Conservation (phyloP, 225 moss, liverwort and hornwort species). For the Bryoerythrophyllum caledonicum region DNA sequence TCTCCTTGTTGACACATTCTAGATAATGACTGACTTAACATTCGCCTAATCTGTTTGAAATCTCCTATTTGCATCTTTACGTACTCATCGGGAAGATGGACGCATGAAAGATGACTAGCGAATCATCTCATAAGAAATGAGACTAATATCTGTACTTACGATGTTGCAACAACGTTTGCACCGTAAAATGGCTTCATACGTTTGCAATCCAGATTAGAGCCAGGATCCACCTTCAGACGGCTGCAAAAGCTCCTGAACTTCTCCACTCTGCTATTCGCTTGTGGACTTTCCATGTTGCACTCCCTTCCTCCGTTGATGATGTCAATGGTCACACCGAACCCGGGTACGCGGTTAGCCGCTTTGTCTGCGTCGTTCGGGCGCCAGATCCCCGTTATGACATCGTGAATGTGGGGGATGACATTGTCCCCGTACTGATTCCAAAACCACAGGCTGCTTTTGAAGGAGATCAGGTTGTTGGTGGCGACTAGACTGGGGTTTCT, state of each 20-base stretch:
- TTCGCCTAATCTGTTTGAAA: too few relatives aligned
- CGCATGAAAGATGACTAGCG: not conserved
- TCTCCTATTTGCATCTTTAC: not conserved
- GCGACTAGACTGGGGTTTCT: conserved; percentile 47
- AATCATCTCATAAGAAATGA: not conserved
- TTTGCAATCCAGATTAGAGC: conserved; percentile 55
- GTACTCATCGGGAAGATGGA: not conserved
- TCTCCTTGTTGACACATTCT: not conserved
- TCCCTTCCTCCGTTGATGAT: conserved; percentile 63
- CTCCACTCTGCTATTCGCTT: conserved; percentile 38
- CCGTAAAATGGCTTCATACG: conserved; percentile 38
- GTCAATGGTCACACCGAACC: conserved; percentile 58
- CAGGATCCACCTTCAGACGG: conserved; percentile 36
- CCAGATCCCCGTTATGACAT: conserved; percentile 59
- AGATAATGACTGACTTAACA: not conserved
- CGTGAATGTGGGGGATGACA: conserved; percentile 57
- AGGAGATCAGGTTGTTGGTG: conserved; percentile 32
- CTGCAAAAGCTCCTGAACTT: conserved; percentile 39
- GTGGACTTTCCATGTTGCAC: conserved; percentile 25
- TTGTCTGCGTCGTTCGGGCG: conserved; percentile 29
- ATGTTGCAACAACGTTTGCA: not conserved
- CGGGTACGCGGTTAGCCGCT: conserved; percentile 43
- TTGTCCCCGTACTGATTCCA: conserved; percentile 50
- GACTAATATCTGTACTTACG: not conserved
- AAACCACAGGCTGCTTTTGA: conserved; percentile 60